Percentiles rank a stretch among this genome's conserved stretches.
These are phyloP conservation scores for Debaryomyces coudertii DNA, from an alignment of 1,139 yeast species.

Conservation along the genomic window DNA sequence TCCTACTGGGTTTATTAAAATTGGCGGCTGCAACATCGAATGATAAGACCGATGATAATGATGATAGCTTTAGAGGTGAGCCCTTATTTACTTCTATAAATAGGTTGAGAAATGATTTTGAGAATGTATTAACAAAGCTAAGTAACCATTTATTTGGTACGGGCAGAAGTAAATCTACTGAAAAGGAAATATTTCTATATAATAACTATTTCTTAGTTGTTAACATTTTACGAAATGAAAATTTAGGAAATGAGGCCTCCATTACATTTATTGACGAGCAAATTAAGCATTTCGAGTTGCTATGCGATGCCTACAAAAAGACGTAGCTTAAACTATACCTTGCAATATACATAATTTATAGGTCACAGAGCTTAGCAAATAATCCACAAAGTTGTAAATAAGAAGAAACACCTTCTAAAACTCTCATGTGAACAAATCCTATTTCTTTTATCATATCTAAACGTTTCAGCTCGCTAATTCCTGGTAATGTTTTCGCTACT, in stretches of 20 bases:
- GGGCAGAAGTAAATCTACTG: slow-evolving; percentile 42
- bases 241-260: slow-evolving; percentile 30
- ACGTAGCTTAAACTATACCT: slow-evolving; percentile 5
- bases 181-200: slow-evolving; percentile 71
- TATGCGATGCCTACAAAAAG: slow-evolving; percentile 61
- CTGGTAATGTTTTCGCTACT: slow-evolving; percentile 77
- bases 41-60: slow-evolving; percentile 18
- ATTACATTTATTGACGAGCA: slow-evolving; percentile 60
- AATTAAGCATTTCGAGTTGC: slow-evolving; percentile 59
- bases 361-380: slow-evolving; percentile 61
- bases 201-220: slow-evolving; percentile 69
- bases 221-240: slow-evolving; percentile 51
- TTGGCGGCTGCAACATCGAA: slow-evolving; percentile 39
- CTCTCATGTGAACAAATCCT: slow-evolving; percentile 89
- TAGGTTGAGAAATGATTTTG: slow-evolving; percentile 78
- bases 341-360: slow-evolving; percentile 10
- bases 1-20: slow-evolving; percentile 71
- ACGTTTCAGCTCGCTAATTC: slow-evolving; percentile 65
- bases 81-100: slow-evolving; percentile 72
- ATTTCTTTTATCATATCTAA: slow-evolving; percentile 81
- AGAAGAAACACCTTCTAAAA: slow-evolving; percentile 90
- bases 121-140: slow-evolving; percentile 71
- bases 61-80: slow-evolving; percentile 48
- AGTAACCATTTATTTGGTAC: slow-evolving; percentile 45
- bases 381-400: slow-evolving; percentile 85